Evolutionary conservation across 2,329 filamentous ascomycete species (phyloP).

Genomic region (Aspergillus persii): DNA sequence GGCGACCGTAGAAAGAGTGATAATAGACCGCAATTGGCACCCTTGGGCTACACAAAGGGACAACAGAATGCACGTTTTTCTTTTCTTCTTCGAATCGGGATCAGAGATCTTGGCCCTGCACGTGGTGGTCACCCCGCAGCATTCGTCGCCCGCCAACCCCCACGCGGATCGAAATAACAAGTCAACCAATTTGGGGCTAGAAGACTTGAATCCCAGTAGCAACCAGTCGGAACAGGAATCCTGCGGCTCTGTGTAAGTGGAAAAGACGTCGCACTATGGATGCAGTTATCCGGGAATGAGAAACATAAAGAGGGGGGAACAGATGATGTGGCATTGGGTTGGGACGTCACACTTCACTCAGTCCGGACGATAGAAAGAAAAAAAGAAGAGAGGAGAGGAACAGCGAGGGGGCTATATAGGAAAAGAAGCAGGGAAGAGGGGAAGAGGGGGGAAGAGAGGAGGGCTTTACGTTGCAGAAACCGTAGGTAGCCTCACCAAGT

Average conservation of each 20-base stretch:
- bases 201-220: background rate
- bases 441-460: background rate
- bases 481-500: background rate
- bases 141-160: constrained; percentile 15
- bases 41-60: constrained; percentile 4
- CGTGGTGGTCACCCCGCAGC: constrained; percentile 20
- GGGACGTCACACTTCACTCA: background rate
- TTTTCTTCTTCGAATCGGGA: constrained; percentile 8
- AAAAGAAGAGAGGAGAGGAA: background rate
- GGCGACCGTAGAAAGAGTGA: background rate
- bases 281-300: background rate
- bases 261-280: background rate
- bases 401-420: background rate
- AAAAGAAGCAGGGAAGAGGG: background rate
- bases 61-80: constrained; percentile 17
- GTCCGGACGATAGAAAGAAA: background rate
- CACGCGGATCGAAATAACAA: constrained; percentile 11
- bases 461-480: background rate
- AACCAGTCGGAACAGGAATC: background rate
- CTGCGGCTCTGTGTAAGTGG: constrained; percentile 8
- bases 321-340: background rate
- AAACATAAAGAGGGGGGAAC: background rate
- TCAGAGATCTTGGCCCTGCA: constrained; percentile 21
- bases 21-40: constrained; percentile 15
- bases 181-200: background rate